These are phyloP conservation scores for Raffaelea deltoideospora DNA, from an alignment of 2,329 filamentous ascomycete species.

Conservation along the genomic window DNA sequence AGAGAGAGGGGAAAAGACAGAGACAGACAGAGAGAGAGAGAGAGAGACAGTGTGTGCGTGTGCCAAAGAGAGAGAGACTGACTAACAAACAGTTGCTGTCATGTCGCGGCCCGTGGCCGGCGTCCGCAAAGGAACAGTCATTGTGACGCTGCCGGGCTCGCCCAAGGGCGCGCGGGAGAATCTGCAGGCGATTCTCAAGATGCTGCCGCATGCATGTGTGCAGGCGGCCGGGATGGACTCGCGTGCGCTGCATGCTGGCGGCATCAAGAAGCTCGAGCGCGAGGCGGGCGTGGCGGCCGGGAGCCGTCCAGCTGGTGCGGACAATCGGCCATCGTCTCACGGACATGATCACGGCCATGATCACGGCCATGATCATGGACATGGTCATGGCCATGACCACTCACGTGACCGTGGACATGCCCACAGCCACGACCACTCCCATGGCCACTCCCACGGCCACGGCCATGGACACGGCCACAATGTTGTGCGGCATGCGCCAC, in stretches of 20 bases:
- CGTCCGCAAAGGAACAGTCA: slow-evolving; percentile 63
- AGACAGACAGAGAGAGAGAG: not conserved
- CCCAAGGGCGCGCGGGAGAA: slow-evolving; percentile 94
- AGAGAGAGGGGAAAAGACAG: no score
- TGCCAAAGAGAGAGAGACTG: no score
- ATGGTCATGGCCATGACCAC: slow-evolving; percentile 34
- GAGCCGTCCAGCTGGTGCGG: no score
- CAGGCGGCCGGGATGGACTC: slow-evolving; percentile 79
- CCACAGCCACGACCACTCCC: slow-evolving; percentile 38
- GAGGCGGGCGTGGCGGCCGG: slow-evolving; percentile 54
- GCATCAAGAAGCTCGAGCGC: slow-evolving; percentile 67
- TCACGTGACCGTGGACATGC: slow-evolving; percentile 27
- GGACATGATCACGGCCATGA: not conserved
- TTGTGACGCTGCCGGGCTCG: slow-evolving; percentile 83
- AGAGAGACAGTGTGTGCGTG: not conserved
- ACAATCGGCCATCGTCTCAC: no score
- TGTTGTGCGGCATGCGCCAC: slow-evolving; percentile 57
- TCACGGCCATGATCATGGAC: slow-evolving; percentile 18
- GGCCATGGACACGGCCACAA: slow-evolving; percentile 46
- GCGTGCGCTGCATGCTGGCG: slow-evolving; percentile 61
- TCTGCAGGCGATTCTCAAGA: slow-evolving; percentile 70
- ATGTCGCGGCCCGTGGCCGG: slow-evolving; percentile 93
- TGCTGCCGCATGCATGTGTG: slow-evolving; percentile 87
- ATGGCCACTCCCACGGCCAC: slow-evolving; percentile 36
- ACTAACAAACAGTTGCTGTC: slow-evolving; percentile 55